Evolutionary conservation across 352 stramenopile genomes (phyloP).

Genomic region (Aphanomyces astaci): DNA sequence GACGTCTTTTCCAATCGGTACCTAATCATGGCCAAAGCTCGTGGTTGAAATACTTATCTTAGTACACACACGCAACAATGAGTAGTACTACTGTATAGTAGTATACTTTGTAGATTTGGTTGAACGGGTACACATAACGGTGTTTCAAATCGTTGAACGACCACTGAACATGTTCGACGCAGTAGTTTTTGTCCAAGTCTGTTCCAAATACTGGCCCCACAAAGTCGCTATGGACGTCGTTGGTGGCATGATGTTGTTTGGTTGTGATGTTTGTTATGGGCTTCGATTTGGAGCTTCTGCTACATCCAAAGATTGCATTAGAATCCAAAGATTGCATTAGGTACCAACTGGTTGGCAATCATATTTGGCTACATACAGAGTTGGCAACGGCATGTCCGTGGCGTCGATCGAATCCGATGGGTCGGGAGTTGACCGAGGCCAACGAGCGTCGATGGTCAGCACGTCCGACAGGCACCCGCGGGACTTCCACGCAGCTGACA

Average conservation of each 20-base stretch:
- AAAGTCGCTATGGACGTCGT: background rate
- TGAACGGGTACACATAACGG: constrained; percentile 59
- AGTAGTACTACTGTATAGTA: constrained; percentile 11
- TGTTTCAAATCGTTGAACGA: constrained; percentile 72
- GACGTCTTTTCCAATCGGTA: constrained; percentile 24
- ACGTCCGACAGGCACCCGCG: constrained; percentile 25
- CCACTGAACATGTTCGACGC: constrained; percentile 42
- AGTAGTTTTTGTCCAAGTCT: constrained; percentile 30
- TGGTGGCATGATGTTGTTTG: background rate
- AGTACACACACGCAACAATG: too few species aligned
- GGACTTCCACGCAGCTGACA: constrained; percentile 50
- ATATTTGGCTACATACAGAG: background rate
- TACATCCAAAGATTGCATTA: too few species aligned
- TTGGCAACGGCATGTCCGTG: background rate
- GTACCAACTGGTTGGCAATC: too few species aligned
- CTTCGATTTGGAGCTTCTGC: too few species aligned
- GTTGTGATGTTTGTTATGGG: too few species aligned
- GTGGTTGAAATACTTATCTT: too few species aligned
- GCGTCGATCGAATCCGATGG: background rate
- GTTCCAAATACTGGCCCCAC: background rate
- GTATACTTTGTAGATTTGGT: constrained; percentile 23
- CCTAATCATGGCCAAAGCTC: background rate
- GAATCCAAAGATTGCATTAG: too few species aligned
- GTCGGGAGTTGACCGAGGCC: background rate
- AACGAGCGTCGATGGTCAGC: constrained; percentile 1